Conservation (phyloP, 1,284 basidiomycete genomes). For the Ceratobasidium sp. region DNA sequence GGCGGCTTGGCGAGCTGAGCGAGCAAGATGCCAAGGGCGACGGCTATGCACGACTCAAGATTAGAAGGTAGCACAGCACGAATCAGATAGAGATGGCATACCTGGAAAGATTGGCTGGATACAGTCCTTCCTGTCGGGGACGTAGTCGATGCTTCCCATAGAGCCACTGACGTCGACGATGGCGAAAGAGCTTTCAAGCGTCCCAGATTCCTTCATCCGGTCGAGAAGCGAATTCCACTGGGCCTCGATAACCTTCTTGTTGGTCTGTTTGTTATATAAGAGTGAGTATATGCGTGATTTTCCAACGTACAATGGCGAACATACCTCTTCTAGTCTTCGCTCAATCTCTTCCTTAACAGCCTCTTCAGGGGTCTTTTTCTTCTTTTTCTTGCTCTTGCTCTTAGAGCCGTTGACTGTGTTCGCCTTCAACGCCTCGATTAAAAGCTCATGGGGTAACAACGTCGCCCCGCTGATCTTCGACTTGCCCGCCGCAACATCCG, state of each 20-base stretch:
- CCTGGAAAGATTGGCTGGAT: constrained; percentile 63
- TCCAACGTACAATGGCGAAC: background rate
- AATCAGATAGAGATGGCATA: background rate
- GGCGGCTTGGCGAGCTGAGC: constrained; percentile 69
- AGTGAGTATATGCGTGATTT: background rate
- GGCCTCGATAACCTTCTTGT: constrained; percentile 62
- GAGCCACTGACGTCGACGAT: constrained; percentile 79
- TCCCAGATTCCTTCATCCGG: constrained; percentile 63
- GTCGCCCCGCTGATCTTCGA: constrained; percentile 68
- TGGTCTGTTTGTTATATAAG: constrained; percentile 44
- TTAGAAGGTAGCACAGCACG: background rate
- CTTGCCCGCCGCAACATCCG: constrained; percentile 64
- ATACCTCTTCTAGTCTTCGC: constrained; percentile 34
- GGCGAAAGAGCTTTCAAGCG: constrained; percentile 68
- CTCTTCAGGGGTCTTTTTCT: background rate
- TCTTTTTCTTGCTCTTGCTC: too few relatives aligned
- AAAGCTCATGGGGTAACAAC: constrained; percentile 67
- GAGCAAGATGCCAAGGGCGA: constrained; percentile 72
- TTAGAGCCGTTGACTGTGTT: too few relatives aligned
- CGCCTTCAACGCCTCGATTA: constrained; percentile 54
- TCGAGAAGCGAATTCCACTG: constrained; percentile 73
- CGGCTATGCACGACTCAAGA: constrained; percentile 50
- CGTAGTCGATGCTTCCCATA: constrained; percentile 60
- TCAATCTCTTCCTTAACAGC: constrained; percentile 34
- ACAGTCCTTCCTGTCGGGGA: background rate